Percentiles rank a stretch among this genome's conserved stretches.
Evolutionary conservation across 129 eudicot species (phyloP).

Genomic region (Lactuca sativa): DNA sequence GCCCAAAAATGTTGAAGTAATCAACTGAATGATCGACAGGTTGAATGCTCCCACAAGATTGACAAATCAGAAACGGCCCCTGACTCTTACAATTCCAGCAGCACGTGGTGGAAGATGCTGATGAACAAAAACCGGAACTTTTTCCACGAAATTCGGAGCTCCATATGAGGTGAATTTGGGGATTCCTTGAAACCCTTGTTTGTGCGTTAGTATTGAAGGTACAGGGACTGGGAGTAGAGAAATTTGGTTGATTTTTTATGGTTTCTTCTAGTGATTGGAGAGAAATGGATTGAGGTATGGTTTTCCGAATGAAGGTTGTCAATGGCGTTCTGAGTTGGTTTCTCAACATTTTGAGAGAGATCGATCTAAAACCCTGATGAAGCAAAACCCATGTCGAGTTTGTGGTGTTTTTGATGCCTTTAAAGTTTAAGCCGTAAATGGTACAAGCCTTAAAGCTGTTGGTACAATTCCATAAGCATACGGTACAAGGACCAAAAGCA

Average conservation of each 20-base stretch:
- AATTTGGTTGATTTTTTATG: slow-evolving; percentile 16
- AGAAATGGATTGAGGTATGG: slow-evolving; percentile 18
- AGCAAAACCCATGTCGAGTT: slow-evolving; percentile 21
- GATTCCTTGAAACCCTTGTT: slow-evolving; percentile 21
- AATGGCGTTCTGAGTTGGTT: slow-evolving; percentile 30
- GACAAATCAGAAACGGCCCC: slow-evolving; percentile 56
- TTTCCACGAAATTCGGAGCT: slow-evolving; percentile 15
- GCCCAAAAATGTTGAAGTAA: slow-evolving; percentile 73
- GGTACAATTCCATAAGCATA: too few species aligned
- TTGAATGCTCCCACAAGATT: slow-evolving; percentile 67
- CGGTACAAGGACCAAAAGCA: too few species aligned
- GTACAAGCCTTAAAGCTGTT: too few species aligned
- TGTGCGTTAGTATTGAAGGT: neutral
- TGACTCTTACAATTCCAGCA: slow-evolving; percentile 76
- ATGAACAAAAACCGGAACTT: slow-evolving; percentile 35
- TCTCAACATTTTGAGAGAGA: slow-evolving; percentile 40
- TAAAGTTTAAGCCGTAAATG: too few species aligned
- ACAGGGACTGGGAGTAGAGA: slow-evolving; percentile 13
- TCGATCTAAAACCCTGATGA: slow-evolving; percentile 5
- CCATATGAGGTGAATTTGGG: neutral
- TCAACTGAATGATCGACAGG: slow-evolving; percentile 70
- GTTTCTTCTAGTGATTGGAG: neutral
- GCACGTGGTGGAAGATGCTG: slow-evolving; percentile 5
- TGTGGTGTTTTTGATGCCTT: neutral
- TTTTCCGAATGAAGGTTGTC: slow-evolving; percentile 24